A percentile compares a stretch with the other conserved stretches of the same genome.
phyloP scores from a whole-genome alignment of 768 basidiomycete species.

The Kwoniella heveanensis region DNA sequence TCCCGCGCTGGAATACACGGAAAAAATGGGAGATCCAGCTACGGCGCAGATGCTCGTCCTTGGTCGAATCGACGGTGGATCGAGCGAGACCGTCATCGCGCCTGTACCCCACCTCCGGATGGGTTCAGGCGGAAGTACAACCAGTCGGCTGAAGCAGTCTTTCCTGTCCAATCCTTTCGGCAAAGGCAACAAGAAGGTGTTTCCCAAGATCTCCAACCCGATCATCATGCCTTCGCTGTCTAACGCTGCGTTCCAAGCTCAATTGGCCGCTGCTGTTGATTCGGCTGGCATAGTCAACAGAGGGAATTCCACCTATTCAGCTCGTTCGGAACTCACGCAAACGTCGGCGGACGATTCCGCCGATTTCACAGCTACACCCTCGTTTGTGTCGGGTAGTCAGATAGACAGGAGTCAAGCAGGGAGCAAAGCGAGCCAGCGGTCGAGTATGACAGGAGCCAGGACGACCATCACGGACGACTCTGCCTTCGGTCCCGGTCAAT shows the following conservation, averaged over 20 bases:
- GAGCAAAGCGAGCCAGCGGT: conserved; percentile 22
- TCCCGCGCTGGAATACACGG: conserved; percentile 25
- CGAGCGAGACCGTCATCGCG: conserved; percentile 13
- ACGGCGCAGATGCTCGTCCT: conserved; percentile 23
- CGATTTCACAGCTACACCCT: conserved; percentile 22
- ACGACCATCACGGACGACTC: conserved; percentile 26
- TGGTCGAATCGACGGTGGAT: conserved; percentile 9
- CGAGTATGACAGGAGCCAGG: conserved; percentile 18
- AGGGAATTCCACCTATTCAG: conserved; percentile 17
- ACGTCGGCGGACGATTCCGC: neutral
- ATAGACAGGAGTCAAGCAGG: conserved; percentile 14
- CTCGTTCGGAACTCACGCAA: conserved; percentile 3
- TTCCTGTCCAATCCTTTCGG: conserved; percentile 36
- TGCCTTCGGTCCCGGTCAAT: conserved; percentile 16
- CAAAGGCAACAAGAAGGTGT: conserved; percentile 11
- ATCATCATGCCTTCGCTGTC: conserved; percentile 37
- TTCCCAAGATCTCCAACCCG: conserved; percentile 40
- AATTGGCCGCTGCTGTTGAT: conserved; percentile 41
- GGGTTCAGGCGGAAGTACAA: conserved; percentile 7
- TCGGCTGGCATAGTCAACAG: conserved; percentile 37
- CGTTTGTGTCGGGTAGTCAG: conserved; percentile 17
- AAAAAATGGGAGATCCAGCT: conserved; percentile 33
- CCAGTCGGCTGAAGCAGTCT: conserved; percentile 1
- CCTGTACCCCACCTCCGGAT: conserved; percentile 3
- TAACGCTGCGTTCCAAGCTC: conserved; percentile 45